Evolutionary conservation across 2,329 filamentous ascomycete species (phyloP), one percentile per base, ranked within the genome.

Genomic region (Diaporthe capsici): DNA sequence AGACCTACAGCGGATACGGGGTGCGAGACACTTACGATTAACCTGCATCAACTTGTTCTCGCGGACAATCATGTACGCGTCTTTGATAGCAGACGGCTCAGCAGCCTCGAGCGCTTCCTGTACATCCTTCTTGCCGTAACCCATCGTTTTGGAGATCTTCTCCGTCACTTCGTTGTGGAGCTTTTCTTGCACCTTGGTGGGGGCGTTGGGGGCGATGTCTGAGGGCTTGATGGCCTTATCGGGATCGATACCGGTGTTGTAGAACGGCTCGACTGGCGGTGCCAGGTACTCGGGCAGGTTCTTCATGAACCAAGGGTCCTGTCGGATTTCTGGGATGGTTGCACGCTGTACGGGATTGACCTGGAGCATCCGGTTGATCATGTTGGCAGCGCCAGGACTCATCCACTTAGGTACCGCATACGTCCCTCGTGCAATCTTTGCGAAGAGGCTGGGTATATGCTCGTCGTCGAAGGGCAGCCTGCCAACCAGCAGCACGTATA

Each of bases 11-110:
- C 31, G 58, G 58, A 8, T 5, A 51, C 42, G 37, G 22, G 25
- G 28, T 13, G 25, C 17, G 42, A 25, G 57, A 60, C 67, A 92
- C 94, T 91, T 88, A 97, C 95, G 95, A 83, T 95, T 98, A 73
- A 93, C 93, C 83, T 96, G 94, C 96, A 98, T 98, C 83, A 98
- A 91, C 84, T 98, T 97, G 83, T 98, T 98, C 85, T 99, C 97
- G 72, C 96, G 92, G 37, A 99, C 95, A 83, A 99, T 99, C 85
- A 98, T 93, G 86, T 98, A 99, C 1, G 97, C 97, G 85, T 99
- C 97, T 86, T 99, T 99, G 88, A 99, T 98, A 15, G 97, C 96
- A 75, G 96, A 98, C 17, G 97, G 97, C 83, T 99, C 97, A 72
- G 97, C 92, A 74, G 95, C 95, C 81, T 94, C 93, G 77, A 99